Evolutionary conservation across 139 green algal genomes (phyloP), one percentile per base, ranked within the genome.

Genomic region (Auxenochlorella pyrenoidosa): DNA sequence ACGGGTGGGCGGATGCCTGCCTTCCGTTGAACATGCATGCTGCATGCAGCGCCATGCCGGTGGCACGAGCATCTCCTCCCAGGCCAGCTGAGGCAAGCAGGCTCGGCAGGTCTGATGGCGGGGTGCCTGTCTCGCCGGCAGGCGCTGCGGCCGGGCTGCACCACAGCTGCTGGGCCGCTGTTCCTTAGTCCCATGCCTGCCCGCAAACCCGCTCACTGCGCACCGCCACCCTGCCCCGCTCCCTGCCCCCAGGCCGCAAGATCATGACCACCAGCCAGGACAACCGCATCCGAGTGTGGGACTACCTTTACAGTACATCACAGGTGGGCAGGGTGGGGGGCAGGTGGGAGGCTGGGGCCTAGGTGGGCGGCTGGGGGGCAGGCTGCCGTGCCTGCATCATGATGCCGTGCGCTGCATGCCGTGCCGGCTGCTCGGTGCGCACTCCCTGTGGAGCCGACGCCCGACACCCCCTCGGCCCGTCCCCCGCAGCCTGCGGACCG

Each of bases 261-360:
- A 94, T 99, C 26, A 82, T 98, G 78, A 98, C 94, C 24, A 99
- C 96, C 36, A 97, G 94, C 83, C 93, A 98, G 89, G 96, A 98
- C 91, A 98, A 98, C 91, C 90, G 96, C 44, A 83, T 98, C 79
- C 90, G 96, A 0, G 92, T 98, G 76, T 98, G 93, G 93, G 96
- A 98, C 89, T 89, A 92, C 36, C 41, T 95, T 77, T 86, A 88
- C 65, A 41, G 41, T 70, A 76, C 86, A 0, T 32, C 59, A 10
- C 70, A 88, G 84, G 84, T 75, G 38, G 19, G 71, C 18, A 38
- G 21, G 60, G 12, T 10, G 47, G 6, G 47, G 8, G 47, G 47
- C 12, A 12, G 6, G 47, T 58, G 32, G 13, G 10, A 32, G 21
- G 66, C 5, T 10, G 66, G 26, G 24, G 63, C 24, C 26, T 34